Conservation (phyloP, 768 basidiomycete species). For the Melanogaster broomeanus region DNA sequence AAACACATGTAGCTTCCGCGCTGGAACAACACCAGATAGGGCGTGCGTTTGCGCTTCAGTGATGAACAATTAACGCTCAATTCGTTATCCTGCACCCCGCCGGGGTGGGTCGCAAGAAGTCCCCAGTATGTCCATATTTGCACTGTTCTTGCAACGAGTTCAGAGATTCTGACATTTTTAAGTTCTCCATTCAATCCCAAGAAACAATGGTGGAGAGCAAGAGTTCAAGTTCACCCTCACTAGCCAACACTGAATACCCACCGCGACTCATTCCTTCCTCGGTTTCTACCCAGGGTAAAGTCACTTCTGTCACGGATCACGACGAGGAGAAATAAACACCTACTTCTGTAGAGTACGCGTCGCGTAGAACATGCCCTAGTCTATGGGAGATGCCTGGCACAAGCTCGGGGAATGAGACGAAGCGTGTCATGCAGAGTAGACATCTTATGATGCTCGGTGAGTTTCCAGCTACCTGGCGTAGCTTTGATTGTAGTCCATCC, state of each 20-base stretch:
- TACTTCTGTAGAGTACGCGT: neutral
- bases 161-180: too few relatives aligned
- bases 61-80: neutral
- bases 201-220: neutral
- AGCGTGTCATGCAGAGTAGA: slow-evolving; percentile 41
- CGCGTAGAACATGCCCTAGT: neutral
- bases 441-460: slow-evolving; percentile 46
- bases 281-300: neutral
- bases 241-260: neutral
- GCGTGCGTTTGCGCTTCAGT: neutral
- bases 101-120: too few relatives aligned
- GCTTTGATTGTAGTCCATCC: too few relatives aligned
- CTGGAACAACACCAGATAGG: too few relatives aligned
- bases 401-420: slow-evolving; percentile 27
- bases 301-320: neutral
- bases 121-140: too few relatives aligned
- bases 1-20: too few relatives aligned
- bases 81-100: too few relatives aligned
- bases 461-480: neutral
- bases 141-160: too few relatives aligned
- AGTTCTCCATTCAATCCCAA: neutral
- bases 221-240: neutral
- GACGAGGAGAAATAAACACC: slow-evolving; percentile 3
- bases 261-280: slow-evolving; percentile 1
- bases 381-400: slow-evolving; percentile 9